phyloP scores from a whole-genome alignment of 2,329 filamentous ascomycete species.

The Fusarium burgessii region DNA sequence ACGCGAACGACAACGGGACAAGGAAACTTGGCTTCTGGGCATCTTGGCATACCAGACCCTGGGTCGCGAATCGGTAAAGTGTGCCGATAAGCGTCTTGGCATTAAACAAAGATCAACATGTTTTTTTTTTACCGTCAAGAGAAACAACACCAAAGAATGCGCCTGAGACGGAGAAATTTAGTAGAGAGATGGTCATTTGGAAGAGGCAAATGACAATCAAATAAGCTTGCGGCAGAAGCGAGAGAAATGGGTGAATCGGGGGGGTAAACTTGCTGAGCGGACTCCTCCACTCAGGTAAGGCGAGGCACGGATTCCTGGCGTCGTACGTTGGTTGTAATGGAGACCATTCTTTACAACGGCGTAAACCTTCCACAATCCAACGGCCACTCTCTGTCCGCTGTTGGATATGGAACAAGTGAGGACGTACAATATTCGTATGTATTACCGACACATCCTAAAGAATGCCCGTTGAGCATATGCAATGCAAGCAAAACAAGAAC shows the following conservation, averaged over 20 bases:
- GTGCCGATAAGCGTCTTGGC: slow-evolving; percentile 47
- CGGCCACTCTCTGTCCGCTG: not conserved
- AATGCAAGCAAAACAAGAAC: slow-evolving; percentile 3
- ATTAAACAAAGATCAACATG: slow-evolving; percentile 28
- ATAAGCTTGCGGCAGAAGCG: slow-evolving; percentile 9
- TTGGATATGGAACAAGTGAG: not conserved
- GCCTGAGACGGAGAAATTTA: not conserved
- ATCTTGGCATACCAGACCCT: slow-evolving; percentile 42
- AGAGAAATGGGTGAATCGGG: slow-evolving; percentile 5
- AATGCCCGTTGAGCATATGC: not conserved
- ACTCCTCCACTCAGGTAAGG: slow-evolving; percentile 10
- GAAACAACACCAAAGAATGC: not conserved
- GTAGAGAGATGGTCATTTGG: not conserved
- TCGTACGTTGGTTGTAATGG: slow-evolving; percentile 20
- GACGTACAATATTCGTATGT: not conserved
- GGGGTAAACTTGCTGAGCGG: slow-evolving; percentile 4
- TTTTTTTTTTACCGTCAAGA: not conserved
- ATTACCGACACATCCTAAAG: not conserved
- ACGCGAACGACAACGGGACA: slow-evolving; percentile 37
- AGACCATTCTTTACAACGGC: slow-evolving; percentile 23
- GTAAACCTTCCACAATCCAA: slow-evolving; percentile 1
- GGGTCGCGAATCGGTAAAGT: slow-evolving; percentile 42
- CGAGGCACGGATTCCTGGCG: slow-evolving; percentile 1
- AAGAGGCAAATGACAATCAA: slow-evolving; percentile 7
- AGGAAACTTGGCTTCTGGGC: slow-evolving; percentile 29